phyloP scores from a whole-genome alignment of 116 monocot species.

The Trichopus zeylanicus region DNA sequence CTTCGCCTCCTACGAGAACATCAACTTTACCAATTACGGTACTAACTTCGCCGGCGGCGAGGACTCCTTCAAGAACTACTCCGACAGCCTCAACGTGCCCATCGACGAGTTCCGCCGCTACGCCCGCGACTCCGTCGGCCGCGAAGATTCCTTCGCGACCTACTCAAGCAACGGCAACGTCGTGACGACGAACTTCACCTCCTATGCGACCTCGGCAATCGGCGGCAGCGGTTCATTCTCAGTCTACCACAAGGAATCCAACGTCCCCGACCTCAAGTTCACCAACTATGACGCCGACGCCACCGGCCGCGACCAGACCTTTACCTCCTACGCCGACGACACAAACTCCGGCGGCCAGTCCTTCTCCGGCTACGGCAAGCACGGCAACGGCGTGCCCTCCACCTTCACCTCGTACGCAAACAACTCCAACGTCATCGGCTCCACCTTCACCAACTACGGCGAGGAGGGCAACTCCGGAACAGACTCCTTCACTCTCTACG shows the following conservation, averaged over 20 bases:
- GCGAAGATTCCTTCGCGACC: constrained; percentile 28
- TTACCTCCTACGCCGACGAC: constrained; percentile 36
- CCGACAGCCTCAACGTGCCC: constrained; percentile 32
- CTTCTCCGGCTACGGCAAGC: constrained; percentile 49
- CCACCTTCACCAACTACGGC: constrained; percentile 38
- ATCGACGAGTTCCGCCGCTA: constrained; percentile 59
- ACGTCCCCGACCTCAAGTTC: constrained; percentile 45
- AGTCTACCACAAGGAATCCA: constrained; percentile 24
- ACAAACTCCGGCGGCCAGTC: constrained; percentile 32
- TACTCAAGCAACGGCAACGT: constrained; percentile 51
- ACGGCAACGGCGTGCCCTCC: constrained; percentile 14
- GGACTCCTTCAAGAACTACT: constrained; percentile 47
- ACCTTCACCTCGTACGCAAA: constrained; percentile 41
- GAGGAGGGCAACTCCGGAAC: constrained; percentile 24
- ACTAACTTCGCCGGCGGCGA: constrained; percentile 19
- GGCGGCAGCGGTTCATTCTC: constrained; percentile 38
- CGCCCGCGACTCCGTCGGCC: constrained; percentile 35
- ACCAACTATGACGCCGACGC: constrained; percentile 37
- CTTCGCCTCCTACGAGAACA: constrained; percentile 29
- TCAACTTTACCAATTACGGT: constrained; percentile 68
- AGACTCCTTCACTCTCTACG: constrained; percentile 41
- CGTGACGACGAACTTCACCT: constrained; percentile 56
- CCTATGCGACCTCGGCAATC: constrained; percentile 28
- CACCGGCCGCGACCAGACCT: constrained; percentile 22
- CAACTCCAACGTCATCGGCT: constrained; percentile 41